A percentile compares a stretch with the other conserved stretches of the same genome.
Evolutionary conservation across 306 rosid species (phyloP).

Genomic region (Dicorynia guianensis): DNA sequence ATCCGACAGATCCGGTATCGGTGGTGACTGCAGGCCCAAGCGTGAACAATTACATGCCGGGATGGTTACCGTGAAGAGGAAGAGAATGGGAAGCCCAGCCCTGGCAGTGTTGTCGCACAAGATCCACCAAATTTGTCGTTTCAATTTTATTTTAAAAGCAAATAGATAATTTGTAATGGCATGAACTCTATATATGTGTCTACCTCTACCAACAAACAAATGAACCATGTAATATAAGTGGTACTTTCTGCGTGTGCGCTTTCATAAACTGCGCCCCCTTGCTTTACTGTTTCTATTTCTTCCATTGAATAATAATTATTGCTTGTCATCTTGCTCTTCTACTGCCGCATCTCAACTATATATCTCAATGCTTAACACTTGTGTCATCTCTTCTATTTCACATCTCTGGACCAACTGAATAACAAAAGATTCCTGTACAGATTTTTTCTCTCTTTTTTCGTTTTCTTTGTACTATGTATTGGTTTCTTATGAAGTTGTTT

Average conservation of each 20-base stretch:
- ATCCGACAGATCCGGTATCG: conserved; percentile 75
- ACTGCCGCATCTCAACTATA: too few relatives aligned
- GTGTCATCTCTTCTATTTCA: too few relatives aligned
- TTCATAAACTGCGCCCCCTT: conserved; percentile 45
- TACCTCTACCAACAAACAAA: neutral
- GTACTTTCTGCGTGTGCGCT: conserved; percentile 38
- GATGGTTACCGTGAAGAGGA: conserved; percentile 78
- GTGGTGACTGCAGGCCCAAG: conserved; percentile 90
- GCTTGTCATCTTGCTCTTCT: too few relatives aligned
- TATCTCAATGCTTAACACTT: too few relatives aligned
- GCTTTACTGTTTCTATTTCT: neutral
- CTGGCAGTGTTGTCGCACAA: too few relatives aligned
- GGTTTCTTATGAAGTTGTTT: too few relatives aligned
- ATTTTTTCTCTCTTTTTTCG: too few relatives aligned
- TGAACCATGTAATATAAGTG: conserved; percentile 41
- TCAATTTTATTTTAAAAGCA: conserved; percentile 43
- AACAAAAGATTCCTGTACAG: too few relatives aligned
- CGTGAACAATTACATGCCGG: conserved; percentile 85
- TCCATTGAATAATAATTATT: neutral
- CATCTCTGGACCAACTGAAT: too few relatives aligned
- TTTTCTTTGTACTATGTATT: too few relatives aligned
- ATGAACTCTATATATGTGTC: conserved; percentile 24
- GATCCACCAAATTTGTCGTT: neutral
- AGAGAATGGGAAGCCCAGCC: neutral
- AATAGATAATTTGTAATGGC: conserved; percentile 37